Evolutionary conservation across 495 filamentous ascomycete species (phyloP).

Genomic region (Lasiosphaeria hispida): DNA sequence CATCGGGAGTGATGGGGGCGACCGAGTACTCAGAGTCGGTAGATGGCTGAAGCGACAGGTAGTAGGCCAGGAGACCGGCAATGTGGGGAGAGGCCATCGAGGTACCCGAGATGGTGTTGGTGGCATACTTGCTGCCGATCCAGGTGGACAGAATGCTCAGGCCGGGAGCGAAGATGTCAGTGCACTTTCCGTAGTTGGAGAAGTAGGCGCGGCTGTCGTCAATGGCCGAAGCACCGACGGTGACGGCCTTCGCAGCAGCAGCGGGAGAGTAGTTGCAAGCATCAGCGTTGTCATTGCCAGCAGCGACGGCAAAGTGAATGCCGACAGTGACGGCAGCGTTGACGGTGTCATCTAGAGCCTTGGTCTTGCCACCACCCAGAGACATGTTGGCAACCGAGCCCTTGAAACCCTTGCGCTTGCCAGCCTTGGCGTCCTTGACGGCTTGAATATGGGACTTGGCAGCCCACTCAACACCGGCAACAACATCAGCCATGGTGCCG

Average conservation of each 20-base stretch:
- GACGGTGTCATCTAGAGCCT: conserved; percentile 83
- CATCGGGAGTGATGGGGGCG: conserved; percentile 83
- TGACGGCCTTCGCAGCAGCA: conserved; percentile 87
- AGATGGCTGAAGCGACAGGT: conserved; percentile 90
- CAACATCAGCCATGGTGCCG: conserved; percentile 96
- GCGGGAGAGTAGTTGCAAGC: conserved; percentile 99
- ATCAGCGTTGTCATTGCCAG: conserved; percentile 97
- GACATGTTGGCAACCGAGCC: conserved; percentile 99
- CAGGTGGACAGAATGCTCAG: conserved; percentile 97
- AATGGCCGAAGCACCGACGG: conserved; percentile 92
- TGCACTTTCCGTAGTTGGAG: conserved; percentile 99
- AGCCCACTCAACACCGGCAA: conserved; percentile 97
- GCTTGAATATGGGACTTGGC: conserved; percentile 73
- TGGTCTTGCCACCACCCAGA: conserved; percentile 93
- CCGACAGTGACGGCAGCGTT: conserved; percentile 89
- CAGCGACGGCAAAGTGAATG: conserved; percentile 95
- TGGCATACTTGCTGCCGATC: conserved; percentile 90
- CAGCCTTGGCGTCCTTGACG: conserved; percentile 70
- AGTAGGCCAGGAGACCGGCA: conserved; percentile 93
- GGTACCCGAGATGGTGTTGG: conserved; percentile 98
- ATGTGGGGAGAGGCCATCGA: conserved; percentile 99
- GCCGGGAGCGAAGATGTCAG: conserved; percentile 97
- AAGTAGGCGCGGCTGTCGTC: conserved; percentile 98
- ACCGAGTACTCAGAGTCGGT: conserved; percentile 86
- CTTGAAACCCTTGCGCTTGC: conserved; percentile 93